Evolutionary conservation across 1,139 yeast genomes (phyloP).

Genomic region (Yamadazyma taylorii): DNA sequence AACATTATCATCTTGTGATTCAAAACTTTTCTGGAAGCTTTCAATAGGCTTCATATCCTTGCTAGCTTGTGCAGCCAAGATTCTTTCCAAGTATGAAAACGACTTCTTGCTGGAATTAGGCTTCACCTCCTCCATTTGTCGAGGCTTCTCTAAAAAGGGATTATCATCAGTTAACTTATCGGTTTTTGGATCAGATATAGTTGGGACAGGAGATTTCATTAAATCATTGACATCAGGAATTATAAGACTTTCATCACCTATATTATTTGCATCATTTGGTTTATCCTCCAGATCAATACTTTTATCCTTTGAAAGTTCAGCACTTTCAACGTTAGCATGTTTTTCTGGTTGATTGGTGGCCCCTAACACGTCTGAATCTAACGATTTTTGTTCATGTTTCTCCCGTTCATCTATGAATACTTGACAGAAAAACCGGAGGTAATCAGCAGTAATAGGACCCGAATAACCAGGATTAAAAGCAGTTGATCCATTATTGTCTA

Average conservation of each 20-base stretch:
- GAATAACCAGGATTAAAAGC: constrained; percentile 32
- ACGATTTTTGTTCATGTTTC: too few species aligned
- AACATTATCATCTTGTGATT: neutral
- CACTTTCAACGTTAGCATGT: too few species aligned
- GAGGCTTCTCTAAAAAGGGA: constrained; percentile 6
- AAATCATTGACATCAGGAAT: constrained; percentile 11
- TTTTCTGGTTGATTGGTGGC: too few species aligned
- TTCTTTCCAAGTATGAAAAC: constrained; percentile 32
- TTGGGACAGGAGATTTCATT: constrained; percentile 7
- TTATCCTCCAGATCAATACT: too few species aligned
- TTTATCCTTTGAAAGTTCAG: too few species aligned
- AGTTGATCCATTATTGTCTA: constrained; percentile 23
- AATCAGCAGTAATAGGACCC: constrained; percentile 43
- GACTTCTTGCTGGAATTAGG: neutral
- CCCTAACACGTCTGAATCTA: too few species aligned
- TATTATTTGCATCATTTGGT: neutral
- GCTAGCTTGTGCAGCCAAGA: constrained; percentile 21
- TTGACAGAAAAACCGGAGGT: constrained; percentile 35
- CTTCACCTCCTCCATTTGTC: neutral
- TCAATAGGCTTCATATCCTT: neutral
- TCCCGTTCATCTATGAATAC: constrained; percentile 25
- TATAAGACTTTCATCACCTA: constrained; percentile 7
- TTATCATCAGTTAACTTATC: neutral
- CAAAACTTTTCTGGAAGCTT: neutral
- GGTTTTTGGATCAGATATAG: neutral